These are phyloP conservation scores for Xylariaceae sp. DNA, from an alignment of 2,329 filamentous ascomycete species.

Conservation along the genomic window DNA sequence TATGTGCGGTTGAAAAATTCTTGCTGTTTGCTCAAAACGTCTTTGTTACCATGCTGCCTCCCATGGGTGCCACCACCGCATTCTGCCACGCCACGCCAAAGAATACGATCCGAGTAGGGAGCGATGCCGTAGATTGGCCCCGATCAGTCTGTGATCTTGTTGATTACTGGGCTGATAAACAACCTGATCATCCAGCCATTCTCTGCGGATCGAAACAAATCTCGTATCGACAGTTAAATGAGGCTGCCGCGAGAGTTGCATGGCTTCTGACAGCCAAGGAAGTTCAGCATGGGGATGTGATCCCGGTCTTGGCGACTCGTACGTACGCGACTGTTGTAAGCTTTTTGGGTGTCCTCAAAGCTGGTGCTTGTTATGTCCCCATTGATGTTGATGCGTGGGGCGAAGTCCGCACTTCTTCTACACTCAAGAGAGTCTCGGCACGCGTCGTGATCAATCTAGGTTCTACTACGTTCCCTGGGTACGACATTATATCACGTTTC, in stretches of 20 bases:
- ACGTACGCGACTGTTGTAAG: constrained; percentile 10
- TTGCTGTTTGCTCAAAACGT: too few species aligned
- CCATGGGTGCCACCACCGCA: too few species aligned
- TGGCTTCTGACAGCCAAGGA: background rate
- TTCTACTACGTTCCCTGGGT: background rate
- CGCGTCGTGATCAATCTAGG: constrained; percentile 1
- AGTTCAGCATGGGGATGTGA: background rate
- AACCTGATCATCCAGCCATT: background rate
- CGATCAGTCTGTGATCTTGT: background rate
- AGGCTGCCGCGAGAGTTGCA: background rate
- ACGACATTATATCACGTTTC: background rate
- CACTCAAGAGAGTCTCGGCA: constrained; percentile 1
- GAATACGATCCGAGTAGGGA: background rate
- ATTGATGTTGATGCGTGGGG: constrained; percentile 11
- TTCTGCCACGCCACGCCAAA: too few species aligned
- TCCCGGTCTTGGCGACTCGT: constrained; percentile 10
- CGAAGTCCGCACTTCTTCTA: constrained; percentile 3
- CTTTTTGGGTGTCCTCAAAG: constrained; percentile 8
- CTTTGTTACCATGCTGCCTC: too few species aligned
- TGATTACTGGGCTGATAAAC: background rate
- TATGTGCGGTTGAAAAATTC: too few species aligned
- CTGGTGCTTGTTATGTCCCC: constrained; percentile 13
- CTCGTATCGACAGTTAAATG: background rate
- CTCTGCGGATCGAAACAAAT: background rate
- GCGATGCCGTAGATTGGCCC: background rate